Evolutionary conservation across 805 yeast species (phyloP).

Genomic region (Cyberlindnera subsufficiens): DNA sequence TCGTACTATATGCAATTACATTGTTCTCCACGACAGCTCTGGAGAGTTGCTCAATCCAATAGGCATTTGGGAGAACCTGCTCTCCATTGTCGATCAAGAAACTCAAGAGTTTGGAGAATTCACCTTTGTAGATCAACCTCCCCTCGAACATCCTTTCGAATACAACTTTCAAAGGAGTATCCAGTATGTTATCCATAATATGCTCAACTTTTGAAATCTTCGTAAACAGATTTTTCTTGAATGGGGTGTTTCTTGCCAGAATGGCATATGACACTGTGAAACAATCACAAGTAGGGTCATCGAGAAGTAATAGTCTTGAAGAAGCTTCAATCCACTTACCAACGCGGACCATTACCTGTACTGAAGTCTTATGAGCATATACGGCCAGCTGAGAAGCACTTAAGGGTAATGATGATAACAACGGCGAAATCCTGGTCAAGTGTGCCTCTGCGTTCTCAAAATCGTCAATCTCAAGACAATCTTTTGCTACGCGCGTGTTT

Average conservation of each 20-base stretch:
- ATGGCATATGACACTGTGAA: slow-evolving; percentile 11
- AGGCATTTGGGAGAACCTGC: slow-evolving; percentile 2
- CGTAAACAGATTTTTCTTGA: slow-evolving; percentile 7
- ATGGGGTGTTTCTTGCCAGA: slow-evolving; percentile 9
- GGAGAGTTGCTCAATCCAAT: slow-evolving; percentile 2
- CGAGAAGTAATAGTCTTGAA: slow-evolving; percentile 9
- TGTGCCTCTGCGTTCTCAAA: slow-evolving; percentile 19
- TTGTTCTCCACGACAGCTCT: slow-evolving; percentile 15
- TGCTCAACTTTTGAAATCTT: slow-evolving; percentile 7
- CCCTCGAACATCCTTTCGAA: slow-evolving; percentile 12
- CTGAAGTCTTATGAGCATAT: slow-evolving; percentile 7
- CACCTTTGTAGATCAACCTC: slow-evolving; percentile 13
- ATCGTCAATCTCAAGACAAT: slow-evolving; percentile 9
- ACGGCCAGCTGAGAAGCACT: not conserved
- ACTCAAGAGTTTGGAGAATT: slow-evolving; percentile 3
- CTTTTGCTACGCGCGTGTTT: slow-evolving; percentile 14
- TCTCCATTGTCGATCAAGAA: slow-evolving; percentile 2
- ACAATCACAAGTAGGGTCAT: slow-evolving; percentile 9
- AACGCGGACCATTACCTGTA: slow-evolving; percentile 14
- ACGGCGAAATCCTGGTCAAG: slow-evolving; percentile 14
- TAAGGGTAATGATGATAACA: slow-evolving; percentile 1
- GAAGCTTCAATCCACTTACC: slow-evolving; percentile 20
- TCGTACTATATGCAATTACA: slow-evolving; percentile 8
- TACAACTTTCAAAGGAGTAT: slow-evolving; percentile 7
- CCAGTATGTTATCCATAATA: slow-evolving; percentile 1